Base-by-base conservation (phyloP, 495 filamentous ascomycete genomes). In the Chaetomium tenue region DNA sequence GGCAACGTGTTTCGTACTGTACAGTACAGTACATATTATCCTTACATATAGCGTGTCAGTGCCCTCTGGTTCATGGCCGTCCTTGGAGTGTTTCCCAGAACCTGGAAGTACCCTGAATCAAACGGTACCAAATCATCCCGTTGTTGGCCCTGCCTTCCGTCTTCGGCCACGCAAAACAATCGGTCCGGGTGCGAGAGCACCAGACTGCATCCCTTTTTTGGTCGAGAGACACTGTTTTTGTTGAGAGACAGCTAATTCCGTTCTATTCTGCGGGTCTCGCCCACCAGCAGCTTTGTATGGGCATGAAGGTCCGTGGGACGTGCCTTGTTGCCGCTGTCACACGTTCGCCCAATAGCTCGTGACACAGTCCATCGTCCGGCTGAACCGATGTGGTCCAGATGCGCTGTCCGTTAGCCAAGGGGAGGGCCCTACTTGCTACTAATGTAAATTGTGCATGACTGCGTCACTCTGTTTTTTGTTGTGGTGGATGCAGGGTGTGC, bases 351-450 rank as follows among this genome's bases (percentile, higher is more conserved):
- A 37, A 16, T 26, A 25, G n/a, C 16, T 54, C 13, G 52, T 54
- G 13, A 7, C 39, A 54, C 52, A 20, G 33, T 22, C 11, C 48
- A 52, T 26, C 11, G 48, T 50, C 23, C 22, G 11, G 53, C 18
- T 12, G 16, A 56, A 56, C 13, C n/a, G 15, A 28, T 54, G 53
- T 56, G 53, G 52, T 7, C 53, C 28, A 39, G 53, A 56, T 23
- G 33, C 30, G 33, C 30, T 40, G 33, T 56, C 53, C 26, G 33
- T 23, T 5, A 15, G 7, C 16, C 9, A 20, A 11, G 3, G 5
- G 20, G 3, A 55, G 37, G 20, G 20, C 22, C 22, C 12, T 26
- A 22, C 44, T 33, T 54, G 20, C 18, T 18, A n/a, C 51, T 33
- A 18, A n/a, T 5, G 20, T 25, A 54, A 15, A 3, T 3, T 13